Conservation (phyloP, 163 green algal species). For the Smithsoniella earleae region DNA sequence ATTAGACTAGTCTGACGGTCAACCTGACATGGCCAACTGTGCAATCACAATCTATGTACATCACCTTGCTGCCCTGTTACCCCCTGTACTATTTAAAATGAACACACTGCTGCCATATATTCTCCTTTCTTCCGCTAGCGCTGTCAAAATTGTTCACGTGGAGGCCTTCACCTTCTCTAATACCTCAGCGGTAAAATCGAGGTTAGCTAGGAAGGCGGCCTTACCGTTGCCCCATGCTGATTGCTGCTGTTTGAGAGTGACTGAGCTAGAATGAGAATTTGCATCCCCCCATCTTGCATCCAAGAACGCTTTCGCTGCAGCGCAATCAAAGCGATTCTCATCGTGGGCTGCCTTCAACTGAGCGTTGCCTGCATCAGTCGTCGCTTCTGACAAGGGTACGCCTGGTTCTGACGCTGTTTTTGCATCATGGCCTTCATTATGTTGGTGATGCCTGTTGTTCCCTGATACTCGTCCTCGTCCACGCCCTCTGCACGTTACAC, state of each 20-base stretch:
- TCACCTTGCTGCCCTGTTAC: neutral
- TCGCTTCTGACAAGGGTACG: too few relatives aligned
- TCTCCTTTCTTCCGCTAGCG: neutral
- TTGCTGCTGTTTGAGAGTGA: neutral
- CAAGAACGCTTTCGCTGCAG: neutral
- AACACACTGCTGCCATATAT: neutral
- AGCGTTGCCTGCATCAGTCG: neutral
- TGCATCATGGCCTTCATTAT: too few relatives aligned
- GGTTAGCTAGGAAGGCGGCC: neutral
- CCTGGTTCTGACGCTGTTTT: too few relatives aligned
- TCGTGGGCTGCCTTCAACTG: neutral
- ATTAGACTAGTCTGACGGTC: too few relatives aligned
- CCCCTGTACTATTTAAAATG: neutral
- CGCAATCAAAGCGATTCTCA: slow-evolving; percentile 3
- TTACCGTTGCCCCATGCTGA: slow-evolving; percentile 26
- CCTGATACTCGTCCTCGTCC: neutral
- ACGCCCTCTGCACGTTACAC: neutral
- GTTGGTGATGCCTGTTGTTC: neutral
- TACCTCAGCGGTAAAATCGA: neutral
- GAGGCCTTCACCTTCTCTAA: neutral
- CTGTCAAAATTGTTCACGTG: neutral
- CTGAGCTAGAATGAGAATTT: neutral
- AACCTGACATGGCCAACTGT: too few relatives aligned
- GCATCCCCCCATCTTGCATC: neutral
- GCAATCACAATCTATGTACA: too few relatives aligned